These are phyloP conservation scores for Fraxinus velutina DNA, from an alignment of 305 asterid species.

Conservation along the genomic window DNA sequence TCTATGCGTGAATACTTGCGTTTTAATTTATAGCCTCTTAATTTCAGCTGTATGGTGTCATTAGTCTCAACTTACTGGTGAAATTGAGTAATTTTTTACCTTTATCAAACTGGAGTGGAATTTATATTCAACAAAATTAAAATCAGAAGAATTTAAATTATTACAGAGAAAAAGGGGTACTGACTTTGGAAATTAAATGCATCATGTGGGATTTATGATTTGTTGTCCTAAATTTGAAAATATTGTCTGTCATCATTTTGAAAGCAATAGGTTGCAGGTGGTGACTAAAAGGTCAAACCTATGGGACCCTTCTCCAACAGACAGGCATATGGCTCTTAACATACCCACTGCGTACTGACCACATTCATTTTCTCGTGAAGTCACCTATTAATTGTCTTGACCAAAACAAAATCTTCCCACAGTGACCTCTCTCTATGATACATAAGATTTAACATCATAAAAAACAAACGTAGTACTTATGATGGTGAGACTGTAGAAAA, in stretches of 20 bases:
- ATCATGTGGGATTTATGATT: neutral
- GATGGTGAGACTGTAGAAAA: neutral
- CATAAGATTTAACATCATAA: neutral
- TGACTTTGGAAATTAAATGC: neutral
- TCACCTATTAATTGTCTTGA: neutral
- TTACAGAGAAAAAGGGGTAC: neutral
- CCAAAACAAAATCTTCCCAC: slow-evolving; percentile 2
- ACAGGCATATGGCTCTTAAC: neutral
- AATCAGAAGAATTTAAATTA: neutral
- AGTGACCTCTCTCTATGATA: neutral
- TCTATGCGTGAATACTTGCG: neutral
- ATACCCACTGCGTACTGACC: neutral
- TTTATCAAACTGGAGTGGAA: neutral
- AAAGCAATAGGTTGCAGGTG: slow-evolving; percentile 18
- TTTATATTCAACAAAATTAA: neutral
- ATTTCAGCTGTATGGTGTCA: neutral
- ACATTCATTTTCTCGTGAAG: slow-evolving; percentile 5
- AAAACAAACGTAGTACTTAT: neutral
- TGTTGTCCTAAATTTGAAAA: neutral
- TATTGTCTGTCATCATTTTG: slow-evolving; percentile 8
- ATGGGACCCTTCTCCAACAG: slow-evolving; percentile 17
- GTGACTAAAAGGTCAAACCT: slow-evolving; percentile 26
- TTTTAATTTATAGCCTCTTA: neutral
- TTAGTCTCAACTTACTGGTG: neutral
- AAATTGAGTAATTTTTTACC: neutral